Conservation (phyloP, 192 early-diverging fungal genomes). For the Coemansia sp. region DNA sequence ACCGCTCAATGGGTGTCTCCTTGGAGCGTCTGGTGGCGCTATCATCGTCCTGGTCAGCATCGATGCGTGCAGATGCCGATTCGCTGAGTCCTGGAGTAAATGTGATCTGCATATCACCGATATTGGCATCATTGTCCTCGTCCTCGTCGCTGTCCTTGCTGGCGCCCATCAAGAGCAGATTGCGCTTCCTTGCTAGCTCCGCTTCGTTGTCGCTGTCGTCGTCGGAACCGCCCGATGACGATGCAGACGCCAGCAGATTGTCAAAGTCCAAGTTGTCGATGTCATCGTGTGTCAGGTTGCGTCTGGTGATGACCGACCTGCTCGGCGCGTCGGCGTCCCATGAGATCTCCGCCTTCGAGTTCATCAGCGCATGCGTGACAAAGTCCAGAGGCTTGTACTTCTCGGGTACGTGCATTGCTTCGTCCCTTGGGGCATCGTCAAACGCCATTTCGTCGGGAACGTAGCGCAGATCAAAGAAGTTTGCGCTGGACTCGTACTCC, state of each 20-base stretch:
- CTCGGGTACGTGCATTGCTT: constrained; percentile 61
- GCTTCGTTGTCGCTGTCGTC: constrained; percentile 62
- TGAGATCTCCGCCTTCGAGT: constrained; percentile 89
- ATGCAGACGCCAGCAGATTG: constrained; percentile 74
- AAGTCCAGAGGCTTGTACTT: constrained; percentile 71
- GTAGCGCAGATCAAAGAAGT: constrained; percentile 93
- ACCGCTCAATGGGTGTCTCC: constrained; percentile 83
- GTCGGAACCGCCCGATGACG: constrained; percentile 49
- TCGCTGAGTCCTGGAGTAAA: constrained; percentile 91
- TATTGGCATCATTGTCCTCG: constrained; percentile 42
- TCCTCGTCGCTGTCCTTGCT: constrained; percentile 35
- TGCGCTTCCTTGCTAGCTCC: constrained; percentile 45
- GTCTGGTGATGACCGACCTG: constrained; percentile 72
- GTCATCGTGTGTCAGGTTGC: constrained; percentile 86
- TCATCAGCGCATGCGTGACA: constrained; percentile 79
- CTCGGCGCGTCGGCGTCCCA: constrained; percentile 96
- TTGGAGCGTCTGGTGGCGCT: constrained; percentile 32
- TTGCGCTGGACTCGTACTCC: constrained; percentile 88
- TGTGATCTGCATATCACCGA: constrained; percentile 90
- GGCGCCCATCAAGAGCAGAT: constrained; percentile 26
- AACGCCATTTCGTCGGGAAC: constrained; percentile 90
- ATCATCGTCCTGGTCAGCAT: constrained; percentile 49
- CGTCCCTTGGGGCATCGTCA: constrained; percentile 68
- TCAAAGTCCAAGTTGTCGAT: constrained; percentile 90
- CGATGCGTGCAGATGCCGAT: constrained; percentile 47